Evolutionary conservation across 805 yeast species (phyloP), one percentile per base, ranked within the genome.

Genomic region (Lipomyces kockii): DNA sequence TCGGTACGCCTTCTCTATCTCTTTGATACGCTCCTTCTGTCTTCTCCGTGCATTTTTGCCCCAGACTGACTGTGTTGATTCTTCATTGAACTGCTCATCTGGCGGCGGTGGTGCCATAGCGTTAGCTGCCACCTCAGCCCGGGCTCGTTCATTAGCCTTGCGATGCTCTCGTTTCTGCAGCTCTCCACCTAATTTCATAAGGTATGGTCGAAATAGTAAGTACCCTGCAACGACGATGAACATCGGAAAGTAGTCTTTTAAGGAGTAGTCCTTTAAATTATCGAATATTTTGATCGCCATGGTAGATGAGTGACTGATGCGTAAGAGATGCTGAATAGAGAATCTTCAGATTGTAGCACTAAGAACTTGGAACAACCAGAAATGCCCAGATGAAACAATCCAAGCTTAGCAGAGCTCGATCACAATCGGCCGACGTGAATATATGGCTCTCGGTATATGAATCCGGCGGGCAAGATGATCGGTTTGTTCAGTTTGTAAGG

Each of bases 1-100:
- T 39, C 62, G 54, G 54, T 29, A 64, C 34, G 68, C 64, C 58
- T 69, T 71, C 65, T 72, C 74, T 20, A 72, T 66, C 60, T 71
- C 68, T 52, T 68, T 71, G 17, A 72, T 61, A 8, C 53, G 63
- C n/a, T 64, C 60, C 37, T 71, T 68, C 61, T 72, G 75, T 14
- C 74, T 62, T 59, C 71, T 59, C 25, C 75, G 67, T 6, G 75
- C 75, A 63, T 64, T 62, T 14, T 70, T 65, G n/a, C 75, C 75
- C 75, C 75, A 72, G 14, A 66, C 65, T 32, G 35, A 29, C 35
- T 46, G 29, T 12, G 29, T 37, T 7, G 46, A 35, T 62, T 71
- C 74, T 34, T 60, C 64, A 20, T 54, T 58, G 43, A 39, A 60
- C 20, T 65, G 62, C 46, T 68, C 72, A 34, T 65, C 72, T 9